Evolutionary conservation across 768 basidiomycete genomes (phyloP).

Genomic region (Lentinus brumalis): DNA sequence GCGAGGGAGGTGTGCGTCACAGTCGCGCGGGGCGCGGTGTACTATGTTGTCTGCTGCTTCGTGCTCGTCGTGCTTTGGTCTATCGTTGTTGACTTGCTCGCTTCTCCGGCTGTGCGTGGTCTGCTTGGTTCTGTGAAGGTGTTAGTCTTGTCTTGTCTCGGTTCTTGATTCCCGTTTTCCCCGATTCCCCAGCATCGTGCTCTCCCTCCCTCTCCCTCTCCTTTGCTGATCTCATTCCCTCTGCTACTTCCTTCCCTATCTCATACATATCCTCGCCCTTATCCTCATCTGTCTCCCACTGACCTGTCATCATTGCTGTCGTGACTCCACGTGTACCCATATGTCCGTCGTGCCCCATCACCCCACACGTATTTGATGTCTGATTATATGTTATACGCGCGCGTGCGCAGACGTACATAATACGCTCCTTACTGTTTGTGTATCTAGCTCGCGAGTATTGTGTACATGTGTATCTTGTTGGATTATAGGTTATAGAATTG

Average conservation of each 20-base stretch:
- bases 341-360: neutral
- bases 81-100: conserved; percentile 8
- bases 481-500: too few species aligned
- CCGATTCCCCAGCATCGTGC: neutral
- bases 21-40: neutral
- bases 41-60: neutral
- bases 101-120: conserved; percentile 1
- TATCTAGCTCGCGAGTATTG: conserved; percentile 3
- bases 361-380: neutral
- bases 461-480: conserved; percentile 14
- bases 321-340: neutral
- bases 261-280: neutral
- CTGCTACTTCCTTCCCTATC: neutral
- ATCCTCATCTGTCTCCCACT: neutral
- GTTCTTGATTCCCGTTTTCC: neutral
- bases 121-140: neutral
- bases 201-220: neutral
- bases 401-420: neutral
- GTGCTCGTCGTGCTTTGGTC: conserved; percentile 9
- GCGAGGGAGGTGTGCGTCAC: conserved; percentile 1
- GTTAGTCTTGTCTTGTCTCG: neutral
- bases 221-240: neutral
- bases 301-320: neutral
- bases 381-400: neutral
- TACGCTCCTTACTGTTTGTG: conserved; percentile 21